Percentiles rank a stretch among this genome's conserved stretches.
phyloP scores from a whole-genome alignment of 192 early-diverging fungal species.

The Coemansia aciculifera region DNA sequence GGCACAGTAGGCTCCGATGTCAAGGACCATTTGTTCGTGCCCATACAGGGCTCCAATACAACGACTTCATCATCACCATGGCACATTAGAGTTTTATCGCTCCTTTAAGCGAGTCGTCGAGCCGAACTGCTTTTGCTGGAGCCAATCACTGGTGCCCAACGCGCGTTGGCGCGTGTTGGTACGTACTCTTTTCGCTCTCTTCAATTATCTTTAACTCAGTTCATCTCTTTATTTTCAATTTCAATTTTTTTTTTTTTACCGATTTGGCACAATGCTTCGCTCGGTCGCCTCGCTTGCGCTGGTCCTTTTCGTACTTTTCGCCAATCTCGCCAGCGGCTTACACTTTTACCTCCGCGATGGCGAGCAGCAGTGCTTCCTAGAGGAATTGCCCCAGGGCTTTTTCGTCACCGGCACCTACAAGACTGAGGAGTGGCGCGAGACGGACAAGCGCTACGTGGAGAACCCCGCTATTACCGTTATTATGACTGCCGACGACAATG shows the following conservation, averaged over 20 bases:
- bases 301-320: slow-evolving; percentile 15
- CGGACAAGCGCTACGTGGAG: slow-evolving; percentile 59
- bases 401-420: slow-evolving; percentile 81
- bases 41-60: too few species aligned
- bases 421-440: slow-evolving; percentile 78
- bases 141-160: neutral
- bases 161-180: too few species aligned
- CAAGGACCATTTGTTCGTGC: too few species aligned
- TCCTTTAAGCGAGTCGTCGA: neutral
- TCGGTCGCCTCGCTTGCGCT: slow-evolving; percentile 26
- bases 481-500: slow-evolving; percentile 71
- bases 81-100: too few species aligned
- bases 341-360: slow-evolving; percentile 91
- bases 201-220: neutral
- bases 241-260: neutral
- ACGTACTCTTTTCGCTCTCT: neutral
- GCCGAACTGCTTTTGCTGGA: slow-evolving; percentile 1
- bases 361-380: slow-evolving; percentile 90
- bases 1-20: too few species aligned
- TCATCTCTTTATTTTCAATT: neutral
- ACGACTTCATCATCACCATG: too few species aligned
- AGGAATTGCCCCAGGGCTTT: slow-evolving; percentile 90
- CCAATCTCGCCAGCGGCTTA: slow-evolving; percentile 58
- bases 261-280: slow-evolving; percentile 27
- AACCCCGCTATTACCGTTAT: slow-evolving; percentile 66